phyloP scores from a whole-genome alignment of 148 eudicot genomes.

The Heliamphora exappendiculata region DNA sequence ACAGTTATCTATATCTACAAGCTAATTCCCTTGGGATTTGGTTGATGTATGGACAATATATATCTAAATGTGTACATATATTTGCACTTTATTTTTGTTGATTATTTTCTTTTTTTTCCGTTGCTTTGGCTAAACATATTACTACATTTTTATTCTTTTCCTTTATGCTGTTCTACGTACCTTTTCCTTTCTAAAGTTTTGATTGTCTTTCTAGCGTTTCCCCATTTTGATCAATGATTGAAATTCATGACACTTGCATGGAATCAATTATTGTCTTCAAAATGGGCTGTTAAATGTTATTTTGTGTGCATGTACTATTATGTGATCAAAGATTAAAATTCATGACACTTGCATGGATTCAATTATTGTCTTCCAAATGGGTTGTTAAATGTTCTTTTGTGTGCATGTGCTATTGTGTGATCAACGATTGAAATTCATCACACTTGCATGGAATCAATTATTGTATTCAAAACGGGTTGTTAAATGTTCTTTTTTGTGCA shows the following conservation, averaged over 20 bases:
- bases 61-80: not conserved
- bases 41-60: not conserved
- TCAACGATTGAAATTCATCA: constrained; percentile 9
- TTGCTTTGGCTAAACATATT: not conserved
- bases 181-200: constrained; percentile 1
- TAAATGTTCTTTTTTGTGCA: constrained; percentile 18
- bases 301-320: constrained; percentile 53
- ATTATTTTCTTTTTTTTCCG: not conserved
- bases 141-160: not conserved
- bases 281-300: not conserved
- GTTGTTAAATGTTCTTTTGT: not conserved
- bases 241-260: constrained; percentile 3
- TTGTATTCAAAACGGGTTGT: not conserved
- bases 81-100: not conserved
- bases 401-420: constrained; percentile 63
- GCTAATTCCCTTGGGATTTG: not conserved
- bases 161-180: not conserved
- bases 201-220: not conserved
- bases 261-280: not conserved
- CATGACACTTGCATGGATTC: not conserved
- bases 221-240: constrained; percentile 3
- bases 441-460: not conserved
- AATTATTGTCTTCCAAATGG: not conserved
- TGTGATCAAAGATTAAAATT: no score
- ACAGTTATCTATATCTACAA: not conserved